Base-by-base conservation (phyloP, 1,284 basidiomycete genomes). In the Agaricales sp. region DNA sequence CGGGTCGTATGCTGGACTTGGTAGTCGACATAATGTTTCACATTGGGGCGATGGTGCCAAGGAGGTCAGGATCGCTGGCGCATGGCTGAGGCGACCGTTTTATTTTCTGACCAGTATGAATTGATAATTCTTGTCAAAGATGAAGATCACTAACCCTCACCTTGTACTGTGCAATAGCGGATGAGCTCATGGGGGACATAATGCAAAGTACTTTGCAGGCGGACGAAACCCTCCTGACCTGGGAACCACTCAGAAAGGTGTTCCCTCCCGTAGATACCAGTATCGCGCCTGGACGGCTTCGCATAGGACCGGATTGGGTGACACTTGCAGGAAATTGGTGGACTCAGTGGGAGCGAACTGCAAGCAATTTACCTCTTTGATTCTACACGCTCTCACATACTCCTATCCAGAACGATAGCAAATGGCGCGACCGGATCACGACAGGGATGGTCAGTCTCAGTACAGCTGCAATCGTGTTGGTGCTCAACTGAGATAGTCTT, bases 21-120 rank as follows among this genome's bases (percentile, higher is more conserved):
- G 69, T 8, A 63, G 61, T 50, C 59, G 69, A 1, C 68, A 70
- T 52, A 68, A 70, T 50, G 68, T 70, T n/a, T 64, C 58, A 6
- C 68, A 69, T 45, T 70, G 67, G 68, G 69, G 69, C 46, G 69
- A 71, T 54, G 69, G 69, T 19, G 69, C 69, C 0, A 70, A 71
- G 49, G 69, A 71, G 50, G 68, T 66, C 8, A 61, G 69, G 3
- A 63, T 71, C n/a, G 57, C 59, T 13, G 62, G 63, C 20, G 63
- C 62, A 21, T 64, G 65, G 12, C 52, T 70, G 25, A 64, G 64
- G 50, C 59, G 69, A 23, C 68, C 68, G 4, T 69, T 66, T 46
- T 68, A 66, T 53, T 70, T 69, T 53, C 51, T 71, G 16, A 66
- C 66, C 4, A 58, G 67, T 68, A 41, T n/a, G n/a, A 35, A n/a